Conservation (phyloP, 2,329 filamentous ascomycete species). For the Parastagonospora avenae region DNA sequence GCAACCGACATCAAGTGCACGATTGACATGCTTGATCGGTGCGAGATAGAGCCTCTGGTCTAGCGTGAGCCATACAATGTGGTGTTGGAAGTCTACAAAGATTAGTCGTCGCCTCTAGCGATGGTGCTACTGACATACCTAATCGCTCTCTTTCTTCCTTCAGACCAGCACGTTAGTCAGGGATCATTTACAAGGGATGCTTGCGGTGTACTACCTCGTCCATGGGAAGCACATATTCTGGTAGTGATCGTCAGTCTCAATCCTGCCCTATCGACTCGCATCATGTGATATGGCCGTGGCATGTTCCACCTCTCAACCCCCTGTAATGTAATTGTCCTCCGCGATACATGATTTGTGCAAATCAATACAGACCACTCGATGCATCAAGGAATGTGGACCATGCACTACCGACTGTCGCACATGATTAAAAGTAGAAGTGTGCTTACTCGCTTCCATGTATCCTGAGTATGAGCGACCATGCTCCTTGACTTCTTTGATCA, state of each 20-base stretch:
- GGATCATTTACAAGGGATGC: neutral
- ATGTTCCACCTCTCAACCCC: neutral
- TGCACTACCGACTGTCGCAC: too few relatives aligned
- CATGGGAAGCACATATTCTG: slow-evolving; percentile 24
- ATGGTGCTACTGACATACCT: slow-evolving; percentile 1
- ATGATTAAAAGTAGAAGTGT: neutral
- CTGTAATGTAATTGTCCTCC: too few relatives aligned
- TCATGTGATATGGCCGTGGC: neutral
- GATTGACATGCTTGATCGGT: slow-evolving; percentile 38
- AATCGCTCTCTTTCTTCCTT: slow-evolving; percentile 18
- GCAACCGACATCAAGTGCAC: slow-evolving; percentile 45
- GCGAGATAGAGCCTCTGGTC: slow-evolving; percentile 45
- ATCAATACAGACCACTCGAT: too few relatives aligned
- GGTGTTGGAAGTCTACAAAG: slow-evolving; percentile 33
- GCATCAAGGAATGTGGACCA: too few relatives aligned
- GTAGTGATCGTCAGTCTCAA: slow-evolving; percentile 1
- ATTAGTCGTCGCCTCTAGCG: neutral
- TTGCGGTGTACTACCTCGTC: slow-evolving; percentile 14
- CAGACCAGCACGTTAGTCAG: neutral
- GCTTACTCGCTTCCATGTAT: slow-evolving; percentile 16
- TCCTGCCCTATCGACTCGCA: neutral
- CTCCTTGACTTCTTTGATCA: slow-evolving; percentile 13
- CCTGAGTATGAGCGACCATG: slow-evolving; percentile 17
- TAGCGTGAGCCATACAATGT: slow-evolving; percentile 46
- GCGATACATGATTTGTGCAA: too few relatives aligned